Base-by-base conservation (phyloP, 306 rosid species). In the Quercus engelmannii region DNA sequence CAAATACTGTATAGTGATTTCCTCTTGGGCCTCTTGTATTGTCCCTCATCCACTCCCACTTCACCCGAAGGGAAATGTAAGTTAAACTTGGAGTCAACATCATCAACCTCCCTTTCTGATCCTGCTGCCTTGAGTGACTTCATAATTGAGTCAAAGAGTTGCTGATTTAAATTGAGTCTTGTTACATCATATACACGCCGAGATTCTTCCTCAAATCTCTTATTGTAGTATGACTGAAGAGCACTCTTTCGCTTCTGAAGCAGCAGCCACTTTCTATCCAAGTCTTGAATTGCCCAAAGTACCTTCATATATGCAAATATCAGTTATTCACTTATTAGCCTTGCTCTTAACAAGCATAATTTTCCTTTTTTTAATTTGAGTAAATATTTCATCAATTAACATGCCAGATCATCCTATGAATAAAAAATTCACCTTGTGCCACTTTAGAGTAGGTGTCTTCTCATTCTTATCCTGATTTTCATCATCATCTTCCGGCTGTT, bases 31-130 rank as follows among this genome's bases (percentile, higher is more conserved):
- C 98, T 92, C 87, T 93, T 95, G 86, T 77, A 95, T 71, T 95
- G 92, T 55, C 99, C 98, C 86, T 93, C 99, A 85, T 95, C 99
- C 75, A 85, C 94, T 83, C 94, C 93, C 79, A 80, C 90, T 87
- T 95, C 99, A 71, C 99, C 98, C 3, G 97, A 83, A 23, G 99
- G 99, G 76, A 95, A 95, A 89, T 95, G 99, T 85, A 95, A 79
- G 88, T 95, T 95, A 83, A 95, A 95, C 85, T 93, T 95, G 31
- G 94, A 90, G 89, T 95, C 99, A 82, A 95, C 99, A 78, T 95
- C 99, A 71, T 95, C 99, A 83, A 95, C 92, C 89, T 95, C 99
- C 75, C 98, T 88, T 83, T 95, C 99, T 21, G 99, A 87, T 81
- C 90, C 98, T 68, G 99, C 99, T 76, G 92, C 97, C 90, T 91